Percentiles rank a stretch among this genome's conserved stretches.
Conservation (phyloP, 179 eudicot species). For the Pouteria campechiana region DNA sequence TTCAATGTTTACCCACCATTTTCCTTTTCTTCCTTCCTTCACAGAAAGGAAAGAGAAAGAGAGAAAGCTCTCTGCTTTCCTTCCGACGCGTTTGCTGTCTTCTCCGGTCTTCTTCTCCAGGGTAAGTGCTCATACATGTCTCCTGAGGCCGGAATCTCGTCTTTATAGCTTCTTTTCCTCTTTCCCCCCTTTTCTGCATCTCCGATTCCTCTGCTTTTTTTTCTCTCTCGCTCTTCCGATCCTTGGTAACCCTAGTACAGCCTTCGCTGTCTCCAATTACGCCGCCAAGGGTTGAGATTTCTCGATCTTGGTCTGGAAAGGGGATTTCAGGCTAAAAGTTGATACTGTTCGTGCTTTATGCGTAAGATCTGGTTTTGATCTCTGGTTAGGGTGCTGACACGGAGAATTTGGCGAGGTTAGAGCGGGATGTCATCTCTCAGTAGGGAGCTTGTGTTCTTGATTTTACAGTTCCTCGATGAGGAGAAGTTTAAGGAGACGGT, state of each 20-base stretch:
- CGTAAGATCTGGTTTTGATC: no score
- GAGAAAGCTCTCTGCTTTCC: background rate
- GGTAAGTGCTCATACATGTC: background rate
- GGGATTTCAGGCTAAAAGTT: no score
- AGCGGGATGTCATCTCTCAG: constrained; percentile 97
- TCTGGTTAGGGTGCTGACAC: no score
- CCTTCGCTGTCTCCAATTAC: background rate
- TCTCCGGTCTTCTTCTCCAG: background rate
- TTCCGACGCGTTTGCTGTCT: constrained; percentile 9
- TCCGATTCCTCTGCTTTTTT: background rate
- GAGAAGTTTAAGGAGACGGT: constrained; percentile 94
- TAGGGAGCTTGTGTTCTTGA: constrained; percentile 93
- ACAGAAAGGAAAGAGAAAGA: constrained; percentile 10
- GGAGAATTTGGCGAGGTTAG: constrained; percentile 11
- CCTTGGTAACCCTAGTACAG: constrained; percentile 1
- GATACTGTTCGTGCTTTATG: no score
- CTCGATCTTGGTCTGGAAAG: constrained; percentile 20
- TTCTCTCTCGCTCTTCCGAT: constrained; percentile 7
- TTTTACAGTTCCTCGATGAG: constrained; percentile 93
- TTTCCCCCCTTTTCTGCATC: constrained; percentile 10
- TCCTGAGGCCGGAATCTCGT: constrained; percentile 6
- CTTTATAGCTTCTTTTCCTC: constrained; percentile 6
- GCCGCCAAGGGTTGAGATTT: constrained; percentile 5
- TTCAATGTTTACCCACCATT: constrained; percentile 17
- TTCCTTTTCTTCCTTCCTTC: constrained; percentile 10